Conservation (phyloP, 2,329 filamentous ascomycete genomes). For the Calonectria hongkongensis region DNA sequence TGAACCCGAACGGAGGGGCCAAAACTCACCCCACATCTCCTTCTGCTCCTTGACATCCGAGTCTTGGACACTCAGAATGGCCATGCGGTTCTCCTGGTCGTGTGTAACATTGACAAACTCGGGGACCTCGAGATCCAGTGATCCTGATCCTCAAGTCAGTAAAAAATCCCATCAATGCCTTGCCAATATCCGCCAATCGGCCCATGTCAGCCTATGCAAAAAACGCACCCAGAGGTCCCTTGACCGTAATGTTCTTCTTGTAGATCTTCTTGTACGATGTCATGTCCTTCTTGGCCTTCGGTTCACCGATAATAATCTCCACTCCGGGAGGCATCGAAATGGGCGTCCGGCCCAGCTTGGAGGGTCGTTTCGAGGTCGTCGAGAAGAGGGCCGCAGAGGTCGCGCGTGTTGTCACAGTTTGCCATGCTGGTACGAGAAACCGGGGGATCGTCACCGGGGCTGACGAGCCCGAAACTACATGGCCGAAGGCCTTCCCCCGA, state of each 20-base stretch:
- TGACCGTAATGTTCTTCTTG: constrained; percentile 82
- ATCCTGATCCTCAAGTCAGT: constrained; percentile 69
- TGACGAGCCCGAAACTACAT: constrained; percentile 67
- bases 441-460: constrained; percentile 76
- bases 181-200: neutral
- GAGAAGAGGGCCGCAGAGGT: constrained; percentile 74
- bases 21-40: constrained; percentile 91
- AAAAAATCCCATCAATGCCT: constrained; percentile 27
- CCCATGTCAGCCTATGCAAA: constrained; percentile 1
- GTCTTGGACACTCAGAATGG: constrained; percentile 82
- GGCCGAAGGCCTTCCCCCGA: constrained; percentile 76
- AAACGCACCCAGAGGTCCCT: constrained; percentile 84
- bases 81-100: constrained; percentile 78
- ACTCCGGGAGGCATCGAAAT: constrained; percentile 90
- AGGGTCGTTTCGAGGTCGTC: constrained; percentile 78
- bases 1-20: neutral
- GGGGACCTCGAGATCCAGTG: constrained; percentile 86
- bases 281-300: constrained; percentile 70
- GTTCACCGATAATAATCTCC: constrained; percentile 81
- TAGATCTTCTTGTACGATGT: constrained; percentile 77
- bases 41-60: constrained; percentile 82
- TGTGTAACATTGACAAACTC: constrained; percentile 84
- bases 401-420: constrained; percentile 66
- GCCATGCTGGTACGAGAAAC: constrained; percentile 85
- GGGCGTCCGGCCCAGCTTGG: constrained; percentile 90